Evolutionary conservation across 2,329 filamentous ascomycete genomes (phyloP).

Genomic region (Colletotrichum sp.): DNA sequence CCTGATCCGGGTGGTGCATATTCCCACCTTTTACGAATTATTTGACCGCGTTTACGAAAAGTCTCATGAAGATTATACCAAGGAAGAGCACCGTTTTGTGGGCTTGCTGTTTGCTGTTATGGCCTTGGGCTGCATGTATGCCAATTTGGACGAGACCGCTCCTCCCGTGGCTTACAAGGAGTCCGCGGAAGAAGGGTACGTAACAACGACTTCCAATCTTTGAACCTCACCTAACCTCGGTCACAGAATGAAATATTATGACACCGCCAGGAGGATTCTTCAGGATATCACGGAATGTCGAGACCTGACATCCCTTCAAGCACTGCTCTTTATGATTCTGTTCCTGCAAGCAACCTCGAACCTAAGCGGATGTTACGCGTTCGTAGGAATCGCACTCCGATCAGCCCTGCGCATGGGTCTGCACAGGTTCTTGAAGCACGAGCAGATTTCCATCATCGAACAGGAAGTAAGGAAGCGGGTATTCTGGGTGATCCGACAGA

Average conservation of each 20-base stretch:
- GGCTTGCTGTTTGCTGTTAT: constrained; percentile 74
- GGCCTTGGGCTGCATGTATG: constrained; percentile 76
- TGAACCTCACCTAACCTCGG: constrained; percentile 23
- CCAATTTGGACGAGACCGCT: constrained; percentile 59
- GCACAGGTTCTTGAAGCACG: constrained; percentile 73
- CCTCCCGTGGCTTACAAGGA: constrained; percentile 53
- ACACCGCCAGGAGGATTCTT: constrained; percentile 68
- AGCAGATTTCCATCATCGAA: constrained; percentile 67
- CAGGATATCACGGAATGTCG: constrained; percentile 72
- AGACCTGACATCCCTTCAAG: constrained; percentile 76
- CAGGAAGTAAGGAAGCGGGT: constrained; percentile 67
- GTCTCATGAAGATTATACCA: constrained; percentile 64
- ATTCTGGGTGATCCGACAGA: constrained; percentile 72
- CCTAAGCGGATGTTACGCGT: constrained; percentile 80
- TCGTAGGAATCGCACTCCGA: constrained; percentile 78
- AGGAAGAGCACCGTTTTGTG: constrained; percentile 72
- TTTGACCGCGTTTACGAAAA: constrained; percentile 81
- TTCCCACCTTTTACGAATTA: constrained; percentile 79
- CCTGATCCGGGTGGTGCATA: constrained; percentile 74
- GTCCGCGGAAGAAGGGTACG: constrained; percentile 63
- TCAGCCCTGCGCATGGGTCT: constrained; percentile 80
- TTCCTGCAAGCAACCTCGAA: constrained; percentile 83
- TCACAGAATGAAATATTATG: constrained; percentile 75
- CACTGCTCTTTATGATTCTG: constrained; percentile 79
- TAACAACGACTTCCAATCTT: neutral